A percentile compares a stretch with the other conserved stretches of the same genome.
Conservation (phyloP, 2,329 filamentous ascomycete genomes). For the Trichoderma asperellum region DNA sequence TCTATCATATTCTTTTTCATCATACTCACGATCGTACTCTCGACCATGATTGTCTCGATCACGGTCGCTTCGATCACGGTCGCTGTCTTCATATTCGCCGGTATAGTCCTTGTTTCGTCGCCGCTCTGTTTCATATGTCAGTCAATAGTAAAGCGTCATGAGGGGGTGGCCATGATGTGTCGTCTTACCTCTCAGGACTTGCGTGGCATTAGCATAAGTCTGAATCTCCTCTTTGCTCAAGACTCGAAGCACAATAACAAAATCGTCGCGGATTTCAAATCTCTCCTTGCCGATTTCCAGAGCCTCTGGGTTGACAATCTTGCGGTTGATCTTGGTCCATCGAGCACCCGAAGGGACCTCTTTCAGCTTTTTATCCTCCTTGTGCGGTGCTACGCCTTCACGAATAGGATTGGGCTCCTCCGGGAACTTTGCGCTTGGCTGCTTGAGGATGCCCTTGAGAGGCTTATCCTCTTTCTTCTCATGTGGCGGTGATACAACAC, state of each 20-base stretch:
- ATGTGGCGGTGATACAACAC: slow-evolving; percentile 73
- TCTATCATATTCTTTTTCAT: slow-evolving; percentile 32
- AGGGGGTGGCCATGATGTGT: slow-evolving; percentile 20
- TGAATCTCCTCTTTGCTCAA: slow-evolving; percentile 89
- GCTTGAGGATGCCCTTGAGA: slow-evolving; percentile 83
- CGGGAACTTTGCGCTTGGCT: slow-evolving; percentile 80
- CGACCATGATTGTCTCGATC: slow-evolving; percentile 28
- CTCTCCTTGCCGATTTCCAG: slow-evolving; percentile 85
- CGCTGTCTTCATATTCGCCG: slow-evolving; percentile 33
- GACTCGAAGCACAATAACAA: slow-evolving; percentile 89
- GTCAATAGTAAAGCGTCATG: not conserved
- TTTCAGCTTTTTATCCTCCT: slow-evolving; percentile 73
- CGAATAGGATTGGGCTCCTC: slow-evolving; percentile 82
- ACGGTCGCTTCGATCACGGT: slow-evolving; percentile 34
- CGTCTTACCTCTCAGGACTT: slow-evolving; percentile 73
- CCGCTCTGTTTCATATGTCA: slow-evolving; percentile 34
- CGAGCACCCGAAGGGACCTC: slow-evolving; percentile 78
- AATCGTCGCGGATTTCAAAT: slow-evolving; percentile 89
- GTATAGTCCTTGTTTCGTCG: slow-evolving; percentile 41
- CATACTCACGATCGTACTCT: slow-evolving; percentile 34
- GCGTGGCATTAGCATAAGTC: slow-evolving; percentile 79
- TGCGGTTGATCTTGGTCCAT: slow-evolving; percentile 91
- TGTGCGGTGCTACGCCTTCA: slow-evolving; percentile 91
- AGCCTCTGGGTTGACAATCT: slow-evolving; percentile 86
- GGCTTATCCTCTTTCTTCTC: slow-evolving; percentile 67